Conservation (phyloP, 768 basidiomycete species). For the Glaciozyma antarctica region DNA sequence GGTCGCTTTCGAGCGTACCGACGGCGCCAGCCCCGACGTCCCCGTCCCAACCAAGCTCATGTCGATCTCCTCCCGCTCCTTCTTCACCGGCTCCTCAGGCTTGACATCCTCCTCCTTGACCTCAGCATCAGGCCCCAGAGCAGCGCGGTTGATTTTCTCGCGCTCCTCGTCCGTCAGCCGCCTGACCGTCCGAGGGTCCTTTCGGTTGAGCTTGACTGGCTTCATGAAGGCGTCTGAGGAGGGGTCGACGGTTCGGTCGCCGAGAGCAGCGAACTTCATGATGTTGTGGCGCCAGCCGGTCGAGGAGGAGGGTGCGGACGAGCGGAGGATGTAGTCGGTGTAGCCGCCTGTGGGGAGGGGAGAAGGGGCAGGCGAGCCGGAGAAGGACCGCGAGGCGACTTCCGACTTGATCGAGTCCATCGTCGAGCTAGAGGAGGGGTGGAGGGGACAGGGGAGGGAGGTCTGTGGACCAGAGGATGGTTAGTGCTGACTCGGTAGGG, state of each 20-base stretch:
- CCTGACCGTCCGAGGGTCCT: constrained; percentile 50
- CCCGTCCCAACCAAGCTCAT: constrained; percentile 23
- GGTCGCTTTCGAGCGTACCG: neutral
- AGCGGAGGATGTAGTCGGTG: constrained; percentile 59
- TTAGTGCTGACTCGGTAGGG: too few relatives aligned
- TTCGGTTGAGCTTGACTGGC: constrained; percentile 80
- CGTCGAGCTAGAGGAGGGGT: neutral
- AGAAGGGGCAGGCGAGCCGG: constrained; percentile 7
- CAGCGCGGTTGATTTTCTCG: constrained; percentile 17
- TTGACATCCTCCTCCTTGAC: constrained; percentile 17
- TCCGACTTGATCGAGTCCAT: neutral
- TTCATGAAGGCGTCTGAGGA: constrained; percentile 56
- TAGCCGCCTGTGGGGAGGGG: constrained; percentile 45
- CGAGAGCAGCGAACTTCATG: constrained; percentile 63
- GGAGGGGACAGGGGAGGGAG: too few relatives aligned
- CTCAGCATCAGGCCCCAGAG: neutral
- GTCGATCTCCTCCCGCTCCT: constrained; percentile 20
- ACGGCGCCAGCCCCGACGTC: constrained; percentile 1
- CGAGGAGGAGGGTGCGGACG: constrained; percentile 56
- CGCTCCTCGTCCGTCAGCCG: constrained; percentile 27
- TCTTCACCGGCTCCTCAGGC: constrained; percentile 7
- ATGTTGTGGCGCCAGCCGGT: constrained; percentile 87
- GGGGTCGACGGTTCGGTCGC: constrained; percentile 49
- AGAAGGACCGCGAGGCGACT: constrained; percentile 8
- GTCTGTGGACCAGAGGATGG: too few relatives aligned